Conservation (phyloP, 805 yeast genomes). For the Yamadazyma olivae region DNA sequence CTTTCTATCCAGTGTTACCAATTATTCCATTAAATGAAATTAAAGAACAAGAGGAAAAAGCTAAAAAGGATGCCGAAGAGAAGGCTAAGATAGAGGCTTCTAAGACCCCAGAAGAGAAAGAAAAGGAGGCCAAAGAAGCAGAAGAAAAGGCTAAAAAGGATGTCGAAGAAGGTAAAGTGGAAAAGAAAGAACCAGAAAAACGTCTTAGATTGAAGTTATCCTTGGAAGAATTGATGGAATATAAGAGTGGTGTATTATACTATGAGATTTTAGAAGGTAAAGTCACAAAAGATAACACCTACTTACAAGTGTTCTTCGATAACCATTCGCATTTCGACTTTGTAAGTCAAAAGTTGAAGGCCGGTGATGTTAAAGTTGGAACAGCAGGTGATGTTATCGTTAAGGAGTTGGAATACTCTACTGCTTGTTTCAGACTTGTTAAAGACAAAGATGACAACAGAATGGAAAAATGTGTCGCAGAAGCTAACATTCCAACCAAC, state of each 20-base stretch:
- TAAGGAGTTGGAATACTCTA: constrained; percentile 75
- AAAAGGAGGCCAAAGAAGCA: constrained; percentile 30
- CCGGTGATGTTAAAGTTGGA: constrained; percentile 30
- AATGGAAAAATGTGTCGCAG: constrained; percentile 57
- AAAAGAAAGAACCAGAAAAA: constrained; percentile 21
- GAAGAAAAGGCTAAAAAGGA: constrained; percentile 22
- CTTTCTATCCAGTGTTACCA: constrained; percentile 82
- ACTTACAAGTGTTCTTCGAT: constrained; percentile 76
- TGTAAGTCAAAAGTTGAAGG: constrained; percentile 52
- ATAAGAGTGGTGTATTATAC: constrained; percentile 75
- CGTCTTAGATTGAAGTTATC: constrained; percentile 39
- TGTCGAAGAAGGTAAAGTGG: constrained; percentile 27
- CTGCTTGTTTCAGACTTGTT: constrained; percentile 57
- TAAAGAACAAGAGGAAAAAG: constrained; percentile 48
- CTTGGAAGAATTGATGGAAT: constrained; percentile 53
- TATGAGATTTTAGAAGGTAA: constrained; percentile 61
- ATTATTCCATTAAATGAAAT: constrained; percentile 76
- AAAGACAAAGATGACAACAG: constrained; percentile 54
- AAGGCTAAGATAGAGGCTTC: constrained; percentile 30
- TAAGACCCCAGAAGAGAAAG: constrained; percentile 20
- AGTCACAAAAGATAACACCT: constrained; percentile 53
- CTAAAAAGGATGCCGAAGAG: constrained; percentile 30
- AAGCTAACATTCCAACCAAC: constrained; percentile 61
- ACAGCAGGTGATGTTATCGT: constrained; percentile 69
- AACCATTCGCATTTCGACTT: constrained; percentile 65